A percentile compares a stretch with the other conserved stretches of the same genome.
These are phyloP conservation scores for Phlyctochytrium arcticum DNA, from an alignment of 192 early-diverging fungal genomes.

Conservation along the genomic window DNA sequence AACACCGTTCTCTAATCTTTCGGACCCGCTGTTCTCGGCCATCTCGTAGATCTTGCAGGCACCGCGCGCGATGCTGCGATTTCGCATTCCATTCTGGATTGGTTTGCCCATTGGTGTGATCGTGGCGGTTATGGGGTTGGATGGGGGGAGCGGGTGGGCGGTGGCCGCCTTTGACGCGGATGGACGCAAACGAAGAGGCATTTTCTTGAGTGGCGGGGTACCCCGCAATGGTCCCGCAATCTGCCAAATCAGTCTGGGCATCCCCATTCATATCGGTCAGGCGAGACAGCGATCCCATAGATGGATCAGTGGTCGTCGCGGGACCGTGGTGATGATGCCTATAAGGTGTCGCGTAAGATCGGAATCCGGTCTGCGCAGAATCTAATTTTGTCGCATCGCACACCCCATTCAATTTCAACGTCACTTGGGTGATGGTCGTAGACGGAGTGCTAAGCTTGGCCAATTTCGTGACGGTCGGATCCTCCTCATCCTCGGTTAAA, in stretches of 20 bases:
- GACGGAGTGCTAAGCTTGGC: too few species aligned
- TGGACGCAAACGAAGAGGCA: too few species aligned
- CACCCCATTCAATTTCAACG: not conserved
- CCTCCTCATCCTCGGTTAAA: not conserved
- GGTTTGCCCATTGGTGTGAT: constrained; percentile 10
- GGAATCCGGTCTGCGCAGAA: not conserved
- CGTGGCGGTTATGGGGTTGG: too few species aligned
- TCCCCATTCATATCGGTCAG: not conserved
- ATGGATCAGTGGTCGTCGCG: not conserved
- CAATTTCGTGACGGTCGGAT: not conserved
- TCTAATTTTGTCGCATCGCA: not conserved
- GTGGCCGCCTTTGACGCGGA: too few species aligned
- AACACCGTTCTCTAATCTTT: constrained; percentile 2
- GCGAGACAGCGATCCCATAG: not conserved
- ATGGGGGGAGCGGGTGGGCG: too few species aligned
- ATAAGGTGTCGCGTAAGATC: too few species aligned
- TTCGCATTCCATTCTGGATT: constrained; percentile 41
- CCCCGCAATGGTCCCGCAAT: too few species aligned
- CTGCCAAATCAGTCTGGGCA: not conserved
- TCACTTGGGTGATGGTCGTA: too few species aligned
- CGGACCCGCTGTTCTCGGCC: constrained; percentile 24
- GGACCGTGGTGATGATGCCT: too few species aligned
- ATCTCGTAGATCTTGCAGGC: constrained; percentile 32
- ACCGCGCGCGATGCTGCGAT: constrained; percentile 29
- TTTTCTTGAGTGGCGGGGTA: too few species aligned